Evolutionary conservation across 768 basidiomycete genomes (phyloP).

Genomic region (Rhizopogon rudus): DNA sequence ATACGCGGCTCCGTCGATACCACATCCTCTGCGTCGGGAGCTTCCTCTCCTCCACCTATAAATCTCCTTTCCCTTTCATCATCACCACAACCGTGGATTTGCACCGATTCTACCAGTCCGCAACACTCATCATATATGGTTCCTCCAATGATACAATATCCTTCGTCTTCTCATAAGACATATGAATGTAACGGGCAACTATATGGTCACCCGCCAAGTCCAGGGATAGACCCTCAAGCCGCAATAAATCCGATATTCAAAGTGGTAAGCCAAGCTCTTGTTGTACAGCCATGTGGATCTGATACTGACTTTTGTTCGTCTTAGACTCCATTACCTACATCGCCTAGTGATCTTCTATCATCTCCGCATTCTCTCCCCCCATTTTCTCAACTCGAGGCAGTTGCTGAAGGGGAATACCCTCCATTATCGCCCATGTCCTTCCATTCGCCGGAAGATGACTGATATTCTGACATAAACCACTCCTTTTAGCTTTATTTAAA

Average conservation of each 20-base stretch:
- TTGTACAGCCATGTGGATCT: constrained; percentile 3
- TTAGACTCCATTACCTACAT: constrained; percentile 51
- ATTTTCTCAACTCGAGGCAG: constrained; percentile 77
- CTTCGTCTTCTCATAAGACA: constrained; percentile 35
- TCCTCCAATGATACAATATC: constrained; percentile 32
- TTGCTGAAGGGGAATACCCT: constrained; percentile 71
- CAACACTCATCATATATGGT: constrained; percentile 30
- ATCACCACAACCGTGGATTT: constrained; percentile 51
- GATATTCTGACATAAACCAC: constrained; percentile 7
- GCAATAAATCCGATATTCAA: constrained; percentile 86
- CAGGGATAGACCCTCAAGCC: constrained; percentile 57
- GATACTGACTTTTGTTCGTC: neutral
- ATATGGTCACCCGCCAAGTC: constrained; percentile 55
- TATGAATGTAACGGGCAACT: constrained; percentile 49
- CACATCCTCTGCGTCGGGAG: constrained; percentile 51
- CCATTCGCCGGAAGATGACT: constrained; percentile 44
- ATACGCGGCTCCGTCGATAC: constrained; percentile 65
- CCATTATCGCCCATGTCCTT: constrained; percentile 78
- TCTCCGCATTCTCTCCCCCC: constrained; percentile 59
- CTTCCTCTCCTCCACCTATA: constrained; percentile 72
- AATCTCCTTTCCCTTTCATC: constrained; percentile 71
- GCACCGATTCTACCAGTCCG: constrained; percentile 34
- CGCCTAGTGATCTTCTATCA: constrained; percentile 33
- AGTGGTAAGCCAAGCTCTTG: constrained; percentile 57
- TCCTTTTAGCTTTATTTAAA: constrained; percentile 21